Conservation (phyloP, 805 yeast genomes). For the Hanseniaspora clermontiae region DNA sequence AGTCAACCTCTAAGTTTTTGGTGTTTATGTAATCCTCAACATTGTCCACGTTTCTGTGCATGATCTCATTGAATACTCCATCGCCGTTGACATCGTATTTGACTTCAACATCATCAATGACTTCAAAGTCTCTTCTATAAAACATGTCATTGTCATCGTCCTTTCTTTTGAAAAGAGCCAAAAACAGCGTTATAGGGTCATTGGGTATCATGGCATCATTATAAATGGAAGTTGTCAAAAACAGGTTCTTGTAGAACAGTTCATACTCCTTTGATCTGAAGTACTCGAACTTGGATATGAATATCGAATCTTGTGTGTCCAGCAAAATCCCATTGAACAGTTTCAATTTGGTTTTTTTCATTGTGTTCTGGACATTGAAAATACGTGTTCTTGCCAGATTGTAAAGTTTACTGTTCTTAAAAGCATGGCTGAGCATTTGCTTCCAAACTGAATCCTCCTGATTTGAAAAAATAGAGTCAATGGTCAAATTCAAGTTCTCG, state of each 20-base stretch:
- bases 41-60: neutral
- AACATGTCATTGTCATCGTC: neutral
- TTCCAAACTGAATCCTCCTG: neutral
- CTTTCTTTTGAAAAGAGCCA: slow-evolving; percentile 1
- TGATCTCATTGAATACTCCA: neutral
- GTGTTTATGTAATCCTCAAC: slow-evolving; percentile 2
- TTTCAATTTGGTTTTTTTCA: neutral
- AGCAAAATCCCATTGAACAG: slow-evolving; percentile 8
- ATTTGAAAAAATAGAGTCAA: slow-evolving; percentile 6
- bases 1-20: neutral
- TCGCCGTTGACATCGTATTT: slow-evolving; percentile 1
- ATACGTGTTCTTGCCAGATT: neutral
- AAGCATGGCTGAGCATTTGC: neutral
- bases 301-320: slow-evolving; percentile 7
- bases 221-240: neutral
- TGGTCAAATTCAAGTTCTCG: neutral
- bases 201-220: slow-evolving; percentile 10
- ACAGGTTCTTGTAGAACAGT: slow-evolving; percentile 2
- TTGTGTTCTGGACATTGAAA: neutral
- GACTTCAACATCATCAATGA: neutral
- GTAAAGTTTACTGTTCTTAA: neutral
- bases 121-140: slow-evolving; percentile 11
- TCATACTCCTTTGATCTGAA: slow-evolving; percentile 13
- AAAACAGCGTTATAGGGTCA: slow-evolving; percentile 7
- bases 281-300: slow-evolving; percentile 12